Evolutionary conservation across 1,284 basidiomycete species (phyloP).

Genomic region (Tilletia caries): DNA sequence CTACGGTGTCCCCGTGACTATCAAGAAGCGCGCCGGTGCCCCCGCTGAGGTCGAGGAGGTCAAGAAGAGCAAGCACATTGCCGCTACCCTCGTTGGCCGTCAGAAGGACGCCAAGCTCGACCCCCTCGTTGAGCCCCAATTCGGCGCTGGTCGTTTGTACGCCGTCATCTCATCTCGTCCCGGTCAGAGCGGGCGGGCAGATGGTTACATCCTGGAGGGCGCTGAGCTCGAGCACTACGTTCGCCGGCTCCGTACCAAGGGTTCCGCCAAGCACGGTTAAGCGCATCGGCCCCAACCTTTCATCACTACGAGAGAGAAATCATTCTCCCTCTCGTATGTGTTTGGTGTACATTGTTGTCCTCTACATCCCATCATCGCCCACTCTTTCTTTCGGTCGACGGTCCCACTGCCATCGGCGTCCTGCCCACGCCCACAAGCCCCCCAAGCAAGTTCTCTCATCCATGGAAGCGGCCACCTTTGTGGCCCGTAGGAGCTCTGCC

Average conservation of each 20-base stretch:
- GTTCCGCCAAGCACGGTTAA: conserved; percentile 15
- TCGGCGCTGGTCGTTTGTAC: conserved; percentile 52
- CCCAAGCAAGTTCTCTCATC: background rate
- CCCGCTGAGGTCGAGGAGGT: conserved; percentile 32
- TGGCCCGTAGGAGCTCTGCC: background rate
- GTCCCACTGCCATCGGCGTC: background rate
- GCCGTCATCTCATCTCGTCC: conserved; percentile 50
- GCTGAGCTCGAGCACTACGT: conserved; percentile 45
- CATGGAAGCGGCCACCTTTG: background rate
- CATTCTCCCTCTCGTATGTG: too few relatives aligned
- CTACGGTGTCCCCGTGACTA: conserved; percentile 53
- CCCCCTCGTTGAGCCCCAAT: conserved; percentile 53
- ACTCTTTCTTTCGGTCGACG: too few relatives aligned
- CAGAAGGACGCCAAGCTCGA: conserved; percentile 49
- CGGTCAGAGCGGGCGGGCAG: conserved; percentile 49
- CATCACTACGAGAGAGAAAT: too few relatives aligned
- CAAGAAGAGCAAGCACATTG: conserved; percentile 45
- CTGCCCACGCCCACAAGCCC: background rate
- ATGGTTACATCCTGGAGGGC: conserved; percentile 54
- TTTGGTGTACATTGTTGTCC: background rate
- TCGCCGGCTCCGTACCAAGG: conserved; percentile 17
- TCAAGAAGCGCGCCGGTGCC: conserved; percentile 47
- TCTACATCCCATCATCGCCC: too few relatives aligned
- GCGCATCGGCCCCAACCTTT: background rate
- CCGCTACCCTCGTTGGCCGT: conserved; percentile 44